Evolutionary conservation across 805 yeast genomes (phyloP), one percentile per base, ranked within the genome.

Genomic region (Jamesozyma gamospora): DNA sequence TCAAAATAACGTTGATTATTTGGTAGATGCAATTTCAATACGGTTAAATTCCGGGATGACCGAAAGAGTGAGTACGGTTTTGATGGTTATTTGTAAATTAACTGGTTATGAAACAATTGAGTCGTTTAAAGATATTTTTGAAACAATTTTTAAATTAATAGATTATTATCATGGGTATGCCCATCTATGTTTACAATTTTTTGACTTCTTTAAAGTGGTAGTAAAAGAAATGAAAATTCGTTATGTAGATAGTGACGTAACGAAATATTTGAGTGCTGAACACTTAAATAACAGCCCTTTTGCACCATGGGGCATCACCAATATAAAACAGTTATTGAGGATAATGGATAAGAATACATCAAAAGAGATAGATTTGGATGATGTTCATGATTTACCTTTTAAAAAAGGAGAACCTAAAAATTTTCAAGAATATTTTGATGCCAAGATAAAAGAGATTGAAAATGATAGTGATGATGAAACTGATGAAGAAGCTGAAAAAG

Each of bases 121-220:
- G 26, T 84, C 77, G 43, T 67, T 90, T 38, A 74, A 69, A 37
- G 97, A 90, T 56, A 68, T 90, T 1, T 64, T 90, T 15, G 72
- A 77, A 35, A 75, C 87, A 3, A 70, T 86, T 45, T 86, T 90
- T 56, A 74, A 79, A 15, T 63, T 88, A 28, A 66, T 90, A 36
- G 97, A 90, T 60, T 67, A 77, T 39, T 90, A 81, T 52, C 95
- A 88, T 60, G 94, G 90, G 0, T 90, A 90, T 56, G 64, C 77
- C 2, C 65, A 69, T 13, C 63, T 92, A 14, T 78, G 84, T 39
- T 79, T 79, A 42, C 84, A 85, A 1, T 79, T 85, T 43, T 82
- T 87, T 45, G 60, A 69, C 3, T 80, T 85, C 0, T 85, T 88
- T 51, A 72, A 72, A 39, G 78, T 75, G 19, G 58, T 84, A 4